phyloP scores from a whole-genome alignment of 495 filamentous ascomycete genomes.

The Aspergillus cristatus region DNA sequence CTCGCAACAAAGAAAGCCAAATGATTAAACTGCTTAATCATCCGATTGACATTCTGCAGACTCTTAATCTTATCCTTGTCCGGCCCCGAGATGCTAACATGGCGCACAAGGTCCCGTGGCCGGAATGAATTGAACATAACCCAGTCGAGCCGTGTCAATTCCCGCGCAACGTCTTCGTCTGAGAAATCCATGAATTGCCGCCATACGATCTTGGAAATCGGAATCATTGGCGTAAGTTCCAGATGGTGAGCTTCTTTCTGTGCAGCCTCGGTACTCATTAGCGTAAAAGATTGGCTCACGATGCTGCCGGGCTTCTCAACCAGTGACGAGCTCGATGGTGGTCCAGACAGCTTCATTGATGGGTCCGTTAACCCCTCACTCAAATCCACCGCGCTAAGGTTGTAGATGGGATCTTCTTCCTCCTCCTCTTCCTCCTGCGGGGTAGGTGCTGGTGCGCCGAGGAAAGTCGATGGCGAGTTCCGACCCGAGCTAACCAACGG shows the following conservation, averaged over 20 bases:
- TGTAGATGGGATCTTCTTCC: conserved; percentile 35
- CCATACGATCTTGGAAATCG: conserved; percentile 71
- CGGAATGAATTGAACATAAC: conserved; percentile 92
- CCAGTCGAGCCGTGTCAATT: conserved; percentile 95
- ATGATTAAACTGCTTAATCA: conserved; percentile 95
- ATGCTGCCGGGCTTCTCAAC: conserved; percentile 30
- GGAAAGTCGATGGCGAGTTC: conserved; percentile 31
- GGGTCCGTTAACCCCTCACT: conserved; percentile 32
- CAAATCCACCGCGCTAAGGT: conserved; percentile 34
- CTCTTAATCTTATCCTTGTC: conserved; percentile 68
- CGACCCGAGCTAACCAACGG: conserved; percentile 30
- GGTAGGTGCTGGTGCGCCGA: conserved; percentile 16
- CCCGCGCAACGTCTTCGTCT: conserved; percentile 76
- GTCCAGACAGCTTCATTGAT: conserved; percentile 32
- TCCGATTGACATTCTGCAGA: conserved; percentile 78
- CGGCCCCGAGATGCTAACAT: conserved; percentile 66
- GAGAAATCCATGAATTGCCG: conserved; percentile 71
- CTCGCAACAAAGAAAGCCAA: conserved; percentile 85
- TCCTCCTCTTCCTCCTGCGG: conserved; percentile 25
- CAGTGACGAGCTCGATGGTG: conserved; percentile 32
- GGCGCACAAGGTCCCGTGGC: conserved; percentile 85
- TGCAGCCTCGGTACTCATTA: conserved; percentile 57
- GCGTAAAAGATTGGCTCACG: conserved; percentile 36
- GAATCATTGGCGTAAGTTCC: conserved; percentile 47
- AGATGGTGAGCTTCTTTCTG: conserved; percentile 62